Conservation (phyloP, 2,329 filamentous ascomycete genomes). For the Hortaea werneckii region DNA sequence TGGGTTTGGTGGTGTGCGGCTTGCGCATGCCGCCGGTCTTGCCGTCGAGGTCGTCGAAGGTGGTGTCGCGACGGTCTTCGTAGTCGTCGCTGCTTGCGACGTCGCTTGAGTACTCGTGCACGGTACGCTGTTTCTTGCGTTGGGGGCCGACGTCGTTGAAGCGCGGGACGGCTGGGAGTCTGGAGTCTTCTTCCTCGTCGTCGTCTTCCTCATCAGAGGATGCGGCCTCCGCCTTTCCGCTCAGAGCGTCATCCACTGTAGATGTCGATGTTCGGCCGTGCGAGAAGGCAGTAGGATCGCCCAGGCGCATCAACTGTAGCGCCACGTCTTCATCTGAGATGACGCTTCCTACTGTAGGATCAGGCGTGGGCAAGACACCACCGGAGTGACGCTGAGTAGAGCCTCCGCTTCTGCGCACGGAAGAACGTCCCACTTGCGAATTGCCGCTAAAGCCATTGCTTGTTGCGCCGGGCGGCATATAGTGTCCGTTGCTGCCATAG, state of each 20-base stretch:
- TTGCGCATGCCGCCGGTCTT: conserved; percentile 40
- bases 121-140: conserved; percentile 27
- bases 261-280: conserved; percentile 89
- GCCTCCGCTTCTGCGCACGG: conserved; percentile 45
- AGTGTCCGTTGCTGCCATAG: conserved; percentile 38
- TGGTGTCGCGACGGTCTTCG: conserved; percentile 41
- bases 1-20: conserved; percentile 32
- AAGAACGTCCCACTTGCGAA: conserved; percentile 24
- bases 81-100: conserved; percentile 53
- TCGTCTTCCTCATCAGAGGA: conserved; percentile 62
- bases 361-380: conserved; percentile 74
- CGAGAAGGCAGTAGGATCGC: conserved; percentile 86
- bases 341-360: conserved; percentile 93
- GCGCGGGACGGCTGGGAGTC: conserved; percentile 17
- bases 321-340: conserved; percentile 98
- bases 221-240: conserved; percentile 73
- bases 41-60: conserved; percentile 46
- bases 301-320: conserved; percentile 89
- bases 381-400: conserved; percentile 28
- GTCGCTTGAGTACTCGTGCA: conserved; percentile 46
- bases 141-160: conserved; percentile 20
- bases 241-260: conserved; percentile 86
- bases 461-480: conserved; percentile 14
- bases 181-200: conserved; percentile 60
- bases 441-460: conserved; percentile 9